Evolutionary conservation across 1,284 basidiomycete species (phyloP), one percentile per base, ranked within the genome.

Genomic region (Pseudozyma pruni): DNA sequence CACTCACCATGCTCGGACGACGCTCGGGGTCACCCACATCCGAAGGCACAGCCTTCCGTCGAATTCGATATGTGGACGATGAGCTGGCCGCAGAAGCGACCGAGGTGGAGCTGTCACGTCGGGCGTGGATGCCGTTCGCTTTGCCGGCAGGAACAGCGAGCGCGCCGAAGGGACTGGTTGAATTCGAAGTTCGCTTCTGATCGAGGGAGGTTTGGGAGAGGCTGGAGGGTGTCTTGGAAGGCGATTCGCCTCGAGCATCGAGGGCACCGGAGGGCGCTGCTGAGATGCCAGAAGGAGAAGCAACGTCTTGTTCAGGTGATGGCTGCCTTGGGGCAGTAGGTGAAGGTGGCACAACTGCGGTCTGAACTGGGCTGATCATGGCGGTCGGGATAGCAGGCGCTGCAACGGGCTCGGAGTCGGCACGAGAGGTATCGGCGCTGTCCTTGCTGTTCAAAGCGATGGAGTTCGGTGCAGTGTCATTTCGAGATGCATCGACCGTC

Each of bases 31-130:
- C 42, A 23, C 54, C 68, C 16, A 32, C 57, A 13, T 61, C 60
- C 13, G 62, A 64, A 2, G 66, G 66, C 8, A 73, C 70, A 1
- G 66, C 55, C 39, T 73, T 73, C 22, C 60, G 59, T 14, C 59
- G 56, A 23, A 73, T 59, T 22, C 70, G 52, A 35, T 64, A 70
- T 10, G 70, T 73, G 23, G 70, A 73, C 8, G 60, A 57, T 7
- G 70, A 64, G 33, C 60, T 68, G 37, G 49, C 41, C 13, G 48
- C 56, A 27, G 66, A 64, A n/a, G 32, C 54, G 8, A 62, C 33
- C 2, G 70, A 73, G 6, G 49, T 43, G 4, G 59, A 33, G 44
- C 70, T 70, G 23, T 42, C 53, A 2, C 66, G 49, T 23, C 67
- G 50, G 27, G 22, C 27, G 39, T 8, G n/a, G 34, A 23, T 44